Evolutionary conservation across 2,329 filamentous ascomycete genomes (phyloP), one percentile per base, ranked within the genome.

Genomic region (Fusarium brachygibbosum): DNA sequence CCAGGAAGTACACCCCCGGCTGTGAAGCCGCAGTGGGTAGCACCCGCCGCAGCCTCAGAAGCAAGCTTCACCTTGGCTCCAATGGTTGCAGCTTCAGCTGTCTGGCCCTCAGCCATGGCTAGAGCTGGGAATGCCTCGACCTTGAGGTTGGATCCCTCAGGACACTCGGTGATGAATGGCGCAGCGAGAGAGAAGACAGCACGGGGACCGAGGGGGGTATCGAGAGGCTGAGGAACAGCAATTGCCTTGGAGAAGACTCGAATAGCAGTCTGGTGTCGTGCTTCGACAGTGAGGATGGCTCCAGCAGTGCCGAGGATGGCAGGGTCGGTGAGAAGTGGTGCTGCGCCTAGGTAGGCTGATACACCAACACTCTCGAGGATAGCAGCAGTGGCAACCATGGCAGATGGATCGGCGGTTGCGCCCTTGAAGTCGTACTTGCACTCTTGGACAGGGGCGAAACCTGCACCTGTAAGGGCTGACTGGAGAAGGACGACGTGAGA

Each of bases 391-490:
- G 85, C 86, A 37, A 94, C 85, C 88, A 94, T 93, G 75, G 82
- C 81, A 23, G 83, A 82, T 48, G 90, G 89, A 72, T 89, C 86
- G 51, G 87, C 89, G 78, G 92, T 88, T 71, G 83, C 84, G 75
- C 93, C 93, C 80, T 90, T 86, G 76, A 94, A 94, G 82, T 91
- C 87, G 83, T 94, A 94, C 54, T 83, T 82, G 85, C 91, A 93
- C 9, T 88, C 85, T 77, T 87, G 82, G 7, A 93, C 90, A 31
- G 91, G 91, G 74, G 87, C 82, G 62, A 87, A 84, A 65, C 90
- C 90, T 41, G 84, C 85, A 67, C 86, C 85, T 13, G 87, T 86
- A 34, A 74, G 67, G 21, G 72, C 69, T 6, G 66, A 82, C 71
- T 87, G 86, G 37, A 82, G 74, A 56, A 80, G 74, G 10, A 71